Evolutionary conservation across 208 protist species (phyloP), one percentile per base, ranked within the genome.

Genomic region (Trypanosoma conorhini): DNA sequence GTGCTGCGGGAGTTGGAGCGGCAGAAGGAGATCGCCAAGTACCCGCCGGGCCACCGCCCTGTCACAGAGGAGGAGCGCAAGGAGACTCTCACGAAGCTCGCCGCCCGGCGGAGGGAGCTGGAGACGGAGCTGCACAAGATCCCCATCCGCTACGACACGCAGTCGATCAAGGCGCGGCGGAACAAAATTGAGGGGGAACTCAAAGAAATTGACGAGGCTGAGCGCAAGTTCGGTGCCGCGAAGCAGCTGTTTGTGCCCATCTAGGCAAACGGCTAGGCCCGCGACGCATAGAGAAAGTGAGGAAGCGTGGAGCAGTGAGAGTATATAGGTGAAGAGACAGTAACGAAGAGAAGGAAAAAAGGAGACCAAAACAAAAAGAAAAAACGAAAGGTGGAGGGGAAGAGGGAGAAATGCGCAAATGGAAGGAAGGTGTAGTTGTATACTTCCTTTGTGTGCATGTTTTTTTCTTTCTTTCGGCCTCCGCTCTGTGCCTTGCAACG

Each of bases 131-230:
- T 96, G 24, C 79, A 79, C 33, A 86, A 88, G 38, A 90, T 96
- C 74, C 91, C 91, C 15, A 84, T 96, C 35, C 88, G 91, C 24
- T 96, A 87, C 60, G 91, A 96, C 69, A 96, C 91, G 24, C 79
- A 86, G 59, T 74, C 83, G 0, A 92, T 92, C 38, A 84, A 85
- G 54, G 79, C 79, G 60, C 72, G 77, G 3, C 82, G 86, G 7
- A 59, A 66, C 42, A 70, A 72, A 38, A 93, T 96, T 67, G 86
- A 96, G 65, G 74, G 80, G 1, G 91, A 96, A 67, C 71, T 96
- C 61, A 72, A 61, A 21, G 72, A 94, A 62, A 87, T 96, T 56
- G 91, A 93, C 55, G 62, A 67, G 21, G 79, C 80, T 24, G 73
- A 79, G 33, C 30, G 74, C 19, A 93, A 94, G 68, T 94, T 93